A percentile compares a stretch with the other conserved stretches of the same genome.
Conservation (phyloP, 2,329 filamentous ascomycete genomes). For the Aspergillus ruber region DNA sequence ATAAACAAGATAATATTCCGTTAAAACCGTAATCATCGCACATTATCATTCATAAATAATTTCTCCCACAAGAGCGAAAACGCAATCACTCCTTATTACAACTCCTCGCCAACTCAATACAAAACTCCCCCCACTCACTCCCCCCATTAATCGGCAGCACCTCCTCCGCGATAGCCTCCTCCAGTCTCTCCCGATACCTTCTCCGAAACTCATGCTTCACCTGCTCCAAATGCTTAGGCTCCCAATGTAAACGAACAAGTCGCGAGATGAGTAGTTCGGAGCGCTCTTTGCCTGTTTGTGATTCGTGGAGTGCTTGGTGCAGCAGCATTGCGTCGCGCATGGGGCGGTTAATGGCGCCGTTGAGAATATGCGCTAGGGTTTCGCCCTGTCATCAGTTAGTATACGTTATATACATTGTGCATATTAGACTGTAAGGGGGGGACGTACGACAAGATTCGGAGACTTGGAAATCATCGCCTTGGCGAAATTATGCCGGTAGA, state of each 20-base stretch:
- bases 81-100: not conserved
- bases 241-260: constrained; percentile 88
- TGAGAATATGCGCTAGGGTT: constrained; percentile 87
- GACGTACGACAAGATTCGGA: constrained; percentile 81
- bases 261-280: constrained; percentile 83
- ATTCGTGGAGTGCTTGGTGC: constrained; percentile 77
- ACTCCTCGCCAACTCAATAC: constrained; percentile 52
- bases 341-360: constrained; percentile 91
- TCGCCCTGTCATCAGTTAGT: constrained; percentile 61
- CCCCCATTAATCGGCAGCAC: constrained; percentile 51
- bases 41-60: not conserved
- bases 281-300: constrained; percentile 63
- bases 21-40: not conserved
- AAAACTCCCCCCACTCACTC: constrained; percentile 68
- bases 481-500: constrained; percentile 75
- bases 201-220: constrained; percentile 75
- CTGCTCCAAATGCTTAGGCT: constrained; percentile 68
- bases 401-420: not conserved
- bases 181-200: constrained; percentile 67
- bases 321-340: constrained; percentile 87
- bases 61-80: not conserved
- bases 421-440: not conserved
- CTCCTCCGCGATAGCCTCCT: constrained; percentile 71
- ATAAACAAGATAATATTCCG: not conserved
- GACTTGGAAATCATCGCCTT: constrained; percentile 82